A percentile compares a stretch with the other conserved stretches of the same genome.
Conservation (phyloP, 2,329 filamentous ascomycete genomes). For the Phialophora verrucosa region DNA sequence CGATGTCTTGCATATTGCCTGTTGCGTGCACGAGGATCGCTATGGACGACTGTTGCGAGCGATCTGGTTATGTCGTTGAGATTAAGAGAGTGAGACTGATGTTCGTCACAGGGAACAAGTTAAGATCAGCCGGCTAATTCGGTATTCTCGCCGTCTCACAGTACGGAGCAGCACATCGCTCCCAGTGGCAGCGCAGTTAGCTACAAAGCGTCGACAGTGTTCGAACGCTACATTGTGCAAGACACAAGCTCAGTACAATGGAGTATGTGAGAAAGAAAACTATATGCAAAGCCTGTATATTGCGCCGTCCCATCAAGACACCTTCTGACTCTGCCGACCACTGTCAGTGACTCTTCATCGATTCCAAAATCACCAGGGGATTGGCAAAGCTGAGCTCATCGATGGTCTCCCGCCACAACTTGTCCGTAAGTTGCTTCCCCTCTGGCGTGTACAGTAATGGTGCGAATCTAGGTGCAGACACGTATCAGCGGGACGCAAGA, state of each 20-base stretch:
- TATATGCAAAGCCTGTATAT: neutral
- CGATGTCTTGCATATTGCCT: conserved; percentile 34
- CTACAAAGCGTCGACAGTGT: too few species aligned
- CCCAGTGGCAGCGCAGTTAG: too few species aligned
- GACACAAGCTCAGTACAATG: neutral
- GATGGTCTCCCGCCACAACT: conserved; percentile 46
- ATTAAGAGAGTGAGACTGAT: neutral
- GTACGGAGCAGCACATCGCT: too few species aligned
- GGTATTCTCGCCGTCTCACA: conserved; percentile 3
- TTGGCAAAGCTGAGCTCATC: conserved; percentile 37
- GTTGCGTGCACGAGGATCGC: neutral
- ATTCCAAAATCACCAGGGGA: conserved; percentile 22
- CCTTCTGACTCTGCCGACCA: neutral
- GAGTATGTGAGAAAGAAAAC: too few species aligned
- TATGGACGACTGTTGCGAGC: neutral
- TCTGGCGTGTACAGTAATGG: conserved; percentile 40
- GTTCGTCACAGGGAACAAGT: neutral
- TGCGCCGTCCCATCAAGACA: neutral
- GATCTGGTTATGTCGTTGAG: neutral
- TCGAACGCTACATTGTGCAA: neutral
- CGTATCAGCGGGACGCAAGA: conserved; percentile 42
- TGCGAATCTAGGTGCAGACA: conserved; percentile 42
- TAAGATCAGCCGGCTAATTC: conserved; percentile 7
- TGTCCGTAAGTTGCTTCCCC: conserved; percentile 45
- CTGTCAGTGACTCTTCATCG: conserved; percentile 14